Evolutionary conservation across 1,284 basidiomycete species (phyloP), one percentile per base, ranked within the genome.

Genomic region (Ustilago bromivora): DNA sequence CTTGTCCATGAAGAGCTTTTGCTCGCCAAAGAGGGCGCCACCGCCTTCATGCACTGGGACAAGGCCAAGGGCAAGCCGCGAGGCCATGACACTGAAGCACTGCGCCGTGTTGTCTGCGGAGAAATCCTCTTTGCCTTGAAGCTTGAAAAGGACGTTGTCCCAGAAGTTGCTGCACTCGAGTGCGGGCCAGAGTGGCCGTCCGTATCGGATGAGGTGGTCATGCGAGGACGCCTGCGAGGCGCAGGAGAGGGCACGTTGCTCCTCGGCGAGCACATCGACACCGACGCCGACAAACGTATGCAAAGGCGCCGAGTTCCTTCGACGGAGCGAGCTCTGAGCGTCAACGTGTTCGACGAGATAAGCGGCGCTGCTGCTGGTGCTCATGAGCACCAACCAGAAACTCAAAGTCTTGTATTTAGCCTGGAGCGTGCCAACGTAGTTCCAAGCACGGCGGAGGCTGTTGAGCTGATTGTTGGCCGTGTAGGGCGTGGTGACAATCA

Each of bases 121-220:
- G 43, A 58, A 54, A 4, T 3, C 19, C 2, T n/a, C 2, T 17
- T 17, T 3, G 12, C 43, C 40, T 34, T 56, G 58, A 10, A 67
- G 58, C 46, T 67, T 67, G 35, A 38, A 1, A 6, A 47, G 8
- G n/a, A 28, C 46, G 11, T 19, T 61, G 15, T 32, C 23, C 65
- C 65, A 67, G 28, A 67, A 61, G 12, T n/a, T 2, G 5, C 9
- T 38, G 0, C n/a, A 0, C 4, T 23, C 32, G 2, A 59, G 55
- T 12, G 66, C 51, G 23, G 12, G 5, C 66, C 66, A 68, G 2
- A 68, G 38, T 10, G 66, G 66, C 13, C 38, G 59, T 6, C 66
- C 55, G n/a, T 61, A 68, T 4, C 3, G 31, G 15, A 4, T 6
- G 9, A 43, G 4, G 4, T 56, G 38, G 8, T 56, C 38, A 15